A percentile compares a stretch with the other conserved stretches of the same genome.
Evolutionary conservation across 192 early-diverging fungal genomes (phyloP).

Genomic region (Coemansia sp.): DNA sequence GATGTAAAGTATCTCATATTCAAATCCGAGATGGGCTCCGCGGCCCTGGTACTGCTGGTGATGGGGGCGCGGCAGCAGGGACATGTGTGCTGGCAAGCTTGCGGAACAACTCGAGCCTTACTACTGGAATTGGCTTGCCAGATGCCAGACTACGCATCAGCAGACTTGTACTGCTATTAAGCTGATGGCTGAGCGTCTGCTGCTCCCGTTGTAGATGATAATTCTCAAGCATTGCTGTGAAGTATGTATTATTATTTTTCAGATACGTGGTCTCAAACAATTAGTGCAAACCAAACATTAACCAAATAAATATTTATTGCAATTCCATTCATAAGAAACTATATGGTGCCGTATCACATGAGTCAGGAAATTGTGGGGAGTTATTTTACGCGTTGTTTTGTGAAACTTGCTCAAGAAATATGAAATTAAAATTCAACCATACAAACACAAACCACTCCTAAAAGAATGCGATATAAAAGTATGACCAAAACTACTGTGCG

Average conservation of each 20-base stretch:
- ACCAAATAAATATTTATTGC: no score
- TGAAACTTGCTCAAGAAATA: not conserved
- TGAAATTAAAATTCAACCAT: not conserved
- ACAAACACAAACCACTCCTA: no score
- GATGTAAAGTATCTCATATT: no score
- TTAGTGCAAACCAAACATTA: no score
- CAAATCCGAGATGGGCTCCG: no score
- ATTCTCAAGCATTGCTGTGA: not conserved
- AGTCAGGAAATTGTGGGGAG: not conserved
- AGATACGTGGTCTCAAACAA: no score
- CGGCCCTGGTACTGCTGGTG: not conserved
- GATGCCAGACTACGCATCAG: slow-evolving; percentile 7
- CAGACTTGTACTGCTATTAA: slow-evolving; percentile 9
- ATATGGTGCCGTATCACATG: no score
- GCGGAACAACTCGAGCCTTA: not conserved
- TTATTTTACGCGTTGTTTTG: not conserved
- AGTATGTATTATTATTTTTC: not conserved
- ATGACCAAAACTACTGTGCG: not conserved
- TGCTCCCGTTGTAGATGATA: slow-evolving; percentile 6
- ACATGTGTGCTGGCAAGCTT: slow-evolving; percentile 2
- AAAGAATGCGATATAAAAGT: not conserved
- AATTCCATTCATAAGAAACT: no score
- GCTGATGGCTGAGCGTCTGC: not conserved
- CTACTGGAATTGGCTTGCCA: not conserved
- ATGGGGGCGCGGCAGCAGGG: not conserved